Conservation (phyloP, 108 stramenopile genomes). For the Schizochytrium sp. region DNA sequence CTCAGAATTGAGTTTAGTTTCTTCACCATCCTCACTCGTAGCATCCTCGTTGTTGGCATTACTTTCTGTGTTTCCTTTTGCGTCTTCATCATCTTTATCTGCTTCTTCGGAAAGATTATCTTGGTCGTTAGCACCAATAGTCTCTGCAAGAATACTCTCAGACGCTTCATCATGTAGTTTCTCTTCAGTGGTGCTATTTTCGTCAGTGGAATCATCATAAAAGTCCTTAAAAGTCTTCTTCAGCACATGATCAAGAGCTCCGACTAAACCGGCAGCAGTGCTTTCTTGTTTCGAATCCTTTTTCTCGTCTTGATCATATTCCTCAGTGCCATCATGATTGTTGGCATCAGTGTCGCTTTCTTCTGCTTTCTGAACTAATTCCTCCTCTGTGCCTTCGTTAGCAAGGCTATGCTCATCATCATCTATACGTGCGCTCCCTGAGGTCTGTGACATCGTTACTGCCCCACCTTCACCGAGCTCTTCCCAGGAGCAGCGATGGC, state of each 20-base stretch:
- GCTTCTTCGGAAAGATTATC: background rate
- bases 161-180: background rate
- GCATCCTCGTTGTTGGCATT: background rate
- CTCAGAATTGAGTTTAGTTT: background rate
- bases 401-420: too few species aligned
- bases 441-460: too few species aligned
- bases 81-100: background rate
- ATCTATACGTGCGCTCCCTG: too few species aligned
- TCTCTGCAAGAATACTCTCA: background rate
- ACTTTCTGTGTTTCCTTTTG: background rate
- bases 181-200: background rate
- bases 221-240: slow-evolving; percentile 49
- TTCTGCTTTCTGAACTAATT: too few species aligned
- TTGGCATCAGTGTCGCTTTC: too few species aligned
- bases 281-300: background rate
- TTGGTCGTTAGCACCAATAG: background rate
- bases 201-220: background rate
- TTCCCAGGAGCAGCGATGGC: too few species aligned
- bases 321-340: too few species aligned
- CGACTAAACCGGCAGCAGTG: background rate
- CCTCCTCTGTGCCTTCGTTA: too few species aligned
- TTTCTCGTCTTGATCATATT: too few species aligned
- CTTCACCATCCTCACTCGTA: background rate
- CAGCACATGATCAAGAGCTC: slow-evolving; percentile 45
- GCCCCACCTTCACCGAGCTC: too few species aligned